Base-by-base conservation (phyloP, 768 basidiomycete species). In the Tulasnella sp. region DNA sequence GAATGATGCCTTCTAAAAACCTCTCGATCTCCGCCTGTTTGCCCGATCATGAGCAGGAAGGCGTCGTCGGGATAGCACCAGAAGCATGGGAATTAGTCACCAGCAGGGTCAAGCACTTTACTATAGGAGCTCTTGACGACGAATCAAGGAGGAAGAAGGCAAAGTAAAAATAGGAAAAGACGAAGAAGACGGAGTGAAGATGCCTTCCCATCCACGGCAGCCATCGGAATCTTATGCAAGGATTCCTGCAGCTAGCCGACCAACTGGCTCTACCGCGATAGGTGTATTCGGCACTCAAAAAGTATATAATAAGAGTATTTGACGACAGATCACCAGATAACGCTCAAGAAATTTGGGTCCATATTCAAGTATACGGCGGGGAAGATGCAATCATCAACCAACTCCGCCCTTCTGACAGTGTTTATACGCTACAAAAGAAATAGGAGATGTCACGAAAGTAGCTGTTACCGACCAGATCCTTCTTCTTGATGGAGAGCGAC, bases 111-210 rank as follows among this genome's bases (percentile, higher is more conserved):
- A 57, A n/a, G 6, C 3, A 13, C 26, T 57, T 57, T 29, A 57
- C 20, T 57, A 2, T 57, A 23, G 55, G n/a, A 29, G 26, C 81
- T 1, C 82, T 86, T 48, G 55, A 23, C 4, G 55, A 29, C 23
- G 20, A 57, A 23, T 57, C 4, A 29, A 57, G n/a, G 4, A 57
- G 20, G 55, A 57, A 23, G 26, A 57, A 29, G 13, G 16, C 4
- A 29, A 57, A 57, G 23, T 29, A 23, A 29, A 23, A 23, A 23
- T 57, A 2, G 55, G n/a, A 23, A 29, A 57, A 57, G 55, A 23
- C 4, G 55, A 57, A 7, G 51, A 16, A 3, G 51, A 18, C 18
- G n/a, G 16, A 4, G 51, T 51, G 18, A 16, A 16, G 51, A 51
- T n/a, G 51, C 51, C 51, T n/a, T 39, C 9, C 39, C 39, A 39